Evolutionary conservation across 208 protist species (phyloP), one percentile per base, ranked within the genome.

Genomic region (Leishmania lainsoni): DNA sequence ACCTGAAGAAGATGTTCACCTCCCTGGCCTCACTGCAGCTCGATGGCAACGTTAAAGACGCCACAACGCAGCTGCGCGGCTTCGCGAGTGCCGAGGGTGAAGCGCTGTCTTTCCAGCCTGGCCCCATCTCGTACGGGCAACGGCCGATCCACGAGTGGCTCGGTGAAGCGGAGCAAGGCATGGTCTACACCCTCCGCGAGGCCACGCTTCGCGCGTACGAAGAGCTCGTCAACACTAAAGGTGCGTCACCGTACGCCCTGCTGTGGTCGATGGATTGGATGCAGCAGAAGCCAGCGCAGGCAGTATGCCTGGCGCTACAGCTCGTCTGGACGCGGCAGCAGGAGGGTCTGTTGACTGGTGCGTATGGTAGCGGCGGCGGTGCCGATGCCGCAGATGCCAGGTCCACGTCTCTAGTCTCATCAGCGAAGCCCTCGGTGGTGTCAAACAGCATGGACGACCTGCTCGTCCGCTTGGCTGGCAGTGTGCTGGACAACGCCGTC

Each of bases 1-100:
- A 99, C 86, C 93, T 99, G 42, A 93, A 92, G 61, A 99, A 99
- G 90, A 99, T 99, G 99, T 99, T 99, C 92, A 98, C 99, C 26
- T 99, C 99, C n/a, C 85, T 99, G 20, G 79, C 96, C 14, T 83
- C 87, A 42, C 83, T 99, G 63, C 66, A 83, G 80, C n/a, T 84
- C 39, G 83, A 87, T 9, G 79, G 71, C 48, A 77, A 58, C 52
- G 76, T 66, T 59, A 68, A 78, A 39, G 83, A 75, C 39, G 59
- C 58, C n/a, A 81, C 78, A 14, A 80, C 81, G 32, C 80, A 83
- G 16, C 88, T 99, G 48, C 32, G 92, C 20, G 97, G 94, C 70
- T 99, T 99, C 85, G 68, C 83, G 26, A 99, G 94, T 58, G 83
- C 79, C 32, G 97, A 99, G 75, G 98, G 98, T 42, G 99, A 99